Base-by-base conservation (phyloP, 176 grass and related monocot species). In the Oropetium thomaeum region DNA sequence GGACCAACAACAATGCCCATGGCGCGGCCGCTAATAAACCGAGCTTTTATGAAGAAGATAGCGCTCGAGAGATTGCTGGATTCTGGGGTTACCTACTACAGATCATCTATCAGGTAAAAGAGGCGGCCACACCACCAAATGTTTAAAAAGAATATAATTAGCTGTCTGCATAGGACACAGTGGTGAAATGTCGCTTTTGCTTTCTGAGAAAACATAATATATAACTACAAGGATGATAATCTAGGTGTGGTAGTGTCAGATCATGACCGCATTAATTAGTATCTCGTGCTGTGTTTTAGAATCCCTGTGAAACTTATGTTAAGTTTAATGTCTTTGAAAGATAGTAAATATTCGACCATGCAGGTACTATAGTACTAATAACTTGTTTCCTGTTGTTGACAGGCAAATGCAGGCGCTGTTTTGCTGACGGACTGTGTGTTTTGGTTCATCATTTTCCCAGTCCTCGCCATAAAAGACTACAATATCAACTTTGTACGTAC, bases 391-490 rank as follows among this genome's bases (percentile, higher is more conserved):
- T 32, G 53, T 7, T 76, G 13, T 90, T 53, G 45, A 51, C 85
- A 99, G 96, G 82, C 87, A 86, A 95, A 92, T 84, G 96, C 96
- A 79, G 96, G 96, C 2, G 96, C 96, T 1, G 96, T 99, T 75
- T 84, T 99, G 69, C 87, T 99, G 12, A 99, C 96, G 14, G 96
- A 99, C 66, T 95, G 89, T 11, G 96, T 99, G 32, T 99, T 99
- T 77, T 99, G 96, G 96, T 86, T 99, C 84, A 92, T 99, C 55
- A 99, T 99, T 74, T 94, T 99, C 52, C 96, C 96, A 8, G 92
- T 99, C 80, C 91, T 99, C 17, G 86, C 79, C 7, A 72, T 90
- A 3, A 91, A 89, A 86, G 91, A 99, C 79, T 99, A 99, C 82
- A 85, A 86, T 19, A 76, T 95, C 19, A 92, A 90, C 41, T 99